Evolutionary conservation across 345 rosid genomes (phyloP), one percentile per base, ranked within the genome.

Genomic region (Citrus inodora): DNA sequence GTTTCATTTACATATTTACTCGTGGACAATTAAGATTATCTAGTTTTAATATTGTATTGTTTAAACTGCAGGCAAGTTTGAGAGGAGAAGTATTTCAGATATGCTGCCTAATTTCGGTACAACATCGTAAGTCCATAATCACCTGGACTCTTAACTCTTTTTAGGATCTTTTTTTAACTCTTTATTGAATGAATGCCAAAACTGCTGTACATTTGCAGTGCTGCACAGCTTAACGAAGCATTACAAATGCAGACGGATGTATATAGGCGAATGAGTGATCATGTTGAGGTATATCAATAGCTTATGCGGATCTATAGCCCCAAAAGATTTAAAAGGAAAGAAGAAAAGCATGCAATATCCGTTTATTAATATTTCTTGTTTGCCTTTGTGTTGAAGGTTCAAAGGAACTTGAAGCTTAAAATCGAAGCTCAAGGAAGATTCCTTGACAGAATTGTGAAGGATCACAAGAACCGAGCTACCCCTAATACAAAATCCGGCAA

Each of bases 391-490:
- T 40, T 62, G 17, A 73, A 86, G 95, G 89, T 86, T 38, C 91
- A 85, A 63, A 82, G 82, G 81, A 86, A 83, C 67, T 76, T 92
- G 80, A 90, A 82, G 86, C 80, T 74, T 11, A 92, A 89, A 78
- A 80, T 86, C 5, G 90, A 90, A 82, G 89, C 93, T 3, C 96
- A 92, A 73, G 74, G 51, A 64, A 86, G 89, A 81, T 92, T 79
- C 86, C 78, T 87, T 0, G 88, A 84, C 46, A 85, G 87, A 82
- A 67, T 83, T 25, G 73, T 78, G 22, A 86, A 83, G 3, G 87
- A 83, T 55, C 79, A 79, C 6, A 79, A 70, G 51, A 82, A 73
- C 69, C 72, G 71, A 55, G 25, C 75, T 16, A 21, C 66, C 55
- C 40, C 37, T 35, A 37, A 73, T 7, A 76, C 59, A 5, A 83